phyloP scores from a whole-genome alignment of 257 asterid genomes.

The Lithospermum erythrorhizon region DNA sequence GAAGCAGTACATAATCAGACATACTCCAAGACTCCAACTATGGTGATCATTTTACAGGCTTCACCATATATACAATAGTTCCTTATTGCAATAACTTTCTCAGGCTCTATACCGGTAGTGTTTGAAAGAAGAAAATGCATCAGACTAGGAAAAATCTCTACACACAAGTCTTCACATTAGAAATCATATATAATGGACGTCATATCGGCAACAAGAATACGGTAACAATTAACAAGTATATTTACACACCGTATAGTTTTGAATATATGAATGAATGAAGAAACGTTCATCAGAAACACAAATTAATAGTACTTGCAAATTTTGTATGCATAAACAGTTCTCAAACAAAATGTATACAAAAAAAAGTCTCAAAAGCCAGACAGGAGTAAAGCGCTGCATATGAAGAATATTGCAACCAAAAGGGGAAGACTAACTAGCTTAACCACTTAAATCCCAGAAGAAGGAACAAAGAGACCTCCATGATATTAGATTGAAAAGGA shows the following conservation, averaged over 20 bases:
- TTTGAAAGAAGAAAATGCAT: no score
- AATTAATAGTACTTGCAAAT: no score
- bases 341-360: no score
- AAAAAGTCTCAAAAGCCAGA: neutral
- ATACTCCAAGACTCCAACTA: neutral
- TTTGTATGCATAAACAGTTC: neutral
- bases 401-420: neutral
- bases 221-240: no score
- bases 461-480: neutral
- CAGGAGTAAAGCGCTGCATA: neutral
- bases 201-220: neutral
- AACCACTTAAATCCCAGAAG: neutral
- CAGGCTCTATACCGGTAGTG: no score
- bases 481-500: no score
- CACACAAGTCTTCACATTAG: no score
- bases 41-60: neutral
- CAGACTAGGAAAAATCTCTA: no score
- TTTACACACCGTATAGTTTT: neutral
- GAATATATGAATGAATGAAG: no score
- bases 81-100: no score
- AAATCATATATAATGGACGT: no score
- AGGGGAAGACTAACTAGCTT: neutral
- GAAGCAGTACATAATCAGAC: neutral
- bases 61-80: neutral
- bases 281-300: no score